Conservation (phyloP, 2,329 filamentous ascomycete genomes). For the Lecanoromycetidae sp. region DNA sequence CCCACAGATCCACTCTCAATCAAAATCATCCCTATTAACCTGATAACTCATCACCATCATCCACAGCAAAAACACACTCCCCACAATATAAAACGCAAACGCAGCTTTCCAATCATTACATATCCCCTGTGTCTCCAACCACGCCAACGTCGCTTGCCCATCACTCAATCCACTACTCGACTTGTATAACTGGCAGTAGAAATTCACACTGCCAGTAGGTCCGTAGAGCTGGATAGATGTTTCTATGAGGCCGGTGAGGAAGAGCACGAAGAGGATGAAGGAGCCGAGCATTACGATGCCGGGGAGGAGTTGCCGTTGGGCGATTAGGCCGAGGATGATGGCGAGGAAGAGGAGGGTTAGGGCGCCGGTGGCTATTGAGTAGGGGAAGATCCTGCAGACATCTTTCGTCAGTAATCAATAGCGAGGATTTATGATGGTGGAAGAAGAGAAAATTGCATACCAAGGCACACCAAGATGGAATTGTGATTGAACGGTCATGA, state of each 20-base stretch:
- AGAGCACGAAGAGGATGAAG: conserved; percentile 21
- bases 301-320: conserved; percentile 15
- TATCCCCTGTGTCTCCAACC: conserved; percentile 50
- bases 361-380: conserved; percentile 46
- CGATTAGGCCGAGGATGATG: conserved; percentile 21
- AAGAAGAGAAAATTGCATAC: conserved; percentile 29
- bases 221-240: conserved; percentile 52
- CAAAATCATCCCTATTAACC: conserved; percentile 38
- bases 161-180: neutral
- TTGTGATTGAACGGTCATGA: conserved; percentile 46
- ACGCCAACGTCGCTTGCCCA: conserved; percentile 39
- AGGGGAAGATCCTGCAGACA: conserved; percentile 48
- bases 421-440: conserved; percentile 9
- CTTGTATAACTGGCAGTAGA: conserved; percentile 45
- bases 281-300: conserved; percentile 17
- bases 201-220: conserved; percentile 42
- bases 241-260: conserved; percentile 31
- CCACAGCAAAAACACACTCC: conserved; percentile 52
- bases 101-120: conserved; percentile 51
- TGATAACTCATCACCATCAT: conserved; percentile 53
- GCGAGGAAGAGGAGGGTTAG: conserved; percentile 40
- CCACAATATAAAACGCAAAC: conserved; percentile 53
- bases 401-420: neutral
- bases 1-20: conserved; percentile 16
- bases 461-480: conserved; percentile 47